Base-by-base conservation (phyloP, 2,329 filamentous ascomycete genomes). In the Drechmeria coniospora region DNA sequence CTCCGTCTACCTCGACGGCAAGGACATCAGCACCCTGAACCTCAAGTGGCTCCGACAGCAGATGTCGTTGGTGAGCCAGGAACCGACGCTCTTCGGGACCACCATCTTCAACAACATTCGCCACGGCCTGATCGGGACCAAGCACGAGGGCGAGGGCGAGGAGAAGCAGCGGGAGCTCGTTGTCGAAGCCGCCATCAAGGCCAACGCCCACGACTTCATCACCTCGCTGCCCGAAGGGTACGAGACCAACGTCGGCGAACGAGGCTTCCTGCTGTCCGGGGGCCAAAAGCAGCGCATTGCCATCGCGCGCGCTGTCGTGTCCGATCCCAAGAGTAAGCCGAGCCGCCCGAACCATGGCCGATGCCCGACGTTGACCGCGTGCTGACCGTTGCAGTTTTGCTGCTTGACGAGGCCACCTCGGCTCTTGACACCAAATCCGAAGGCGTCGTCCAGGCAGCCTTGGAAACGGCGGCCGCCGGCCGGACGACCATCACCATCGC, bases 261-360 rank as follows among this genome's bases (percentile, higher is more conserved):
- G 86, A 36, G 90, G 90, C 8, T 92, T 93, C 48, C 58, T 94
- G 28, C 65, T 98, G 7, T 92, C 82, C 30, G 90, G 90, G 49
- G 90, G 90, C 20, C 90, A 98, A 54, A 93, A 94, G 53, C 90
- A 95, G 54, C 81, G 90, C 41, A 92, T 95, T 45, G 86, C 87
- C 9, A 94, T 95, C 51, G 84, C 87, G 6, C 68, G 84, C 44
- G 86, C 86, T 21, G 71, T 94, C 31, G 82, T 94, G 17, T 87
- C 79, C 12, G 80, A 94, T 42, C 87, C 87, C 1, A 92, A 86
- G 57, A 76, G 59, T 63, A 42, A 49, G 59, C 44, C 11, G 23
- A 26, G 23, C 32, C n/a, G n/a, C n/a, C n/a, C n/a, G n/a, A n/a
- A 27, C 6, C 27, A 2, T 15, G 14, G 5, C 2, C 9, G 5